Conservation (phyloP, 371 early-diverging fungal species). For the Parasitella parasitica region DNA sequence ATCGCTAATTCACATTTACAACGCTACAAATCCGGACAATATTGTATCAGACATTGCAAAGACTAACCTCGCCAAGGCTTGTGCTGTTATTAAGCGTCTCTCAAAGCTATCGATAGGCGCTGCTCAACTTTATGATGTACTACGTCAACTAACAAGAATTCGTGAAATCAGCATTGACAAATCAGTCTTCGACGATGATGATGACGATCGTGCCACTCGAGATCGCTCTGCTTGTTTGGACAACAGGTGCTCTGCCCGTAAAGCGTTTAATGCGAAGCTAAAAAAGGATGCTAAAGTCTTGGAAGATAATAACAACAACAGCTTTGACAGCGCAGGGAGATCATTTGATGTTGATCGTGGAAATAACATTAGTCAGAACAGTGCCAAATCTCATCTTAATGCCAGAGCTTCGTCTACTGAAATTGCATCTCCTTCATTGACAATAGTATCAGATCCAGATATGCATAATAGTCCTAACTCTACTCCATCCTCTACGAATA, state of each 20-base stretch:
- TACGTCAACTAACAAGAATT: conserved; percentile 28
- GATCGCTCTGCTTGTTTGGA: neutral
- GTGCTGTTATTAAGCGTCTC: conserved; percentile 31
- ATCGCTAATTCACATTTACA: conserved; percentile 43
- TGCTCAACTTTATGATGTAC: conserved; percentile 18
- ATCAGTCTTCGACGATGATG: neutral
- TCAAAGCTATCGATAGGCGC: conserved; percentile 29
- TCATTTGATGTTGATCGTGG: conserved; percentile 27
- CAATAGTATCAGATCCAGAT: conserved; percentile 17
- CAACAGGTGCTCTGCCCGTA: neutral
- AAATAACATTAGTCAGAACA: neutral
- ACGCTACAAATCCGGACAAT: conserved; percentile 30
- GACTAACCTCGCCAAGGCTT: conserved; percentile 25
- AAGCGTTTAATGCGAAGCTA: neutral
- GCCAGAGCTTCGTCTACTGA: neutral
- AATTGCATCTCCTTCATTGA: neutral
- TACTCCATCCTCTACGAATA: conserved; percentile 21
- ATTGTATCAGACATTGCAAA: conserved; percentile 37
- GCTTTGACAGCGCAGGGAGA: neutral
- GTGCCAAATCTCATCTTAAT: neutral
- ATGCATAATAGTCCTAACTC: conserved; percentile 20
- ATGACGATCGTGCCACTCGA: neutral
- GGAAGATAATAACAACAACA: neutral
- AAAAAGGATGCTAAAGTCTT: neutral
- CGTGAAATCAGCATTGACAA: conserved; percentile 28